Conservation (phyloP, 2,329 filamentous ascomycete species). For the Sphaerulina musiva region DNA sequence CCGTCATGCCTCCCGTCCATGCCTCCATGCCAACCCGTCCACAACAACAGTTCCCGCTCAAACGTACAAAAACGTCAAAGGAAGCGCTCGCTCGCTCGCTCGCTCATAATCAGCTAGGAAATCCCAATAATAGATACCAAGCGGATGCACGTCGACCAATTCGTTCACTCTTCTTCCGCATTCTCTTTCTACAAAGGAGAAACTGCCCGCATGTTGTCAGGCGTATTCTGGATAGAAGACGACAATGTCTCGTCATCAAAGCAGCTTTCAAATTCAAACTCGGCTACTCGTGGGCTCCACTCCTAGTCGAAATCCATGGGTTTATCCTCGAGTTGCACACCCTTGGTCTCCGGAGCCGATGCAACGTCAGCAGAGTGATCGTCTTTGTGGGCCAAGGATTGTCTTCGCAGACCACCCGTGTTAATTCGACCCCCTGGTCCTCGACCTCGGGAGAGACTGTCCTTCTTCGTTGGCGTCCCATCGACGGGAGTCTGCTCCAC, state of each 20-base stretch:
- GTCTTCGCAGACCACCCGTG: constrained; percentile 36
- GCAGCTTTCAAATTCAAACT: neutral
- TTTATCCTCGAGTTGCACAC: constrained; percentile 65
- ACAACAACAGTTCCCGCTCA: neutral
- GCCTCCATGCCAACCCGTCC: neutral
- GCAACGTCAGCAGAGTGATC: constrained; percentile 16
- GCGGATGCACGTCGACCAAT: too few species aligned
- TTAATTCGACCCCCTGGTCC: constrained; percentile 32
- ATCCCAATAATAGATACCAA: too few species aligned
- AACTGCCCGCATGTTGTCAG: neutral
- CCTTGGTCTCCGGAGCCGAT: constrained; percentile 32
- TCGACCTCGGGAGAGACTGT: constrained; percentile 16
- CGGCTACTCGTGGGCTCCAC: constrained; percentile 20
- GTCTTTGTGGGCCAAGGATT: constrained; percentile 30
- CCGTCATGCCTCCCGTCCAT: neutral
- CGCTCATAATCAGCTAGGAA: neutral
- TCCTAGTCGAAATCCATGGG: constrained; percentile 65
- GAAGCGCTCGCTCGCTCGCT: neutral
- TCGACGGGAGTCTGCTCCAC: constrained; percentile 10
- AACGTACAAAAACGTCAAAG: neutral
- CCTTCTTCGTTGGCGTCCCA: constrained; percentile 21
- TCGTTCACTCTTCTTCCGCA: neutral
- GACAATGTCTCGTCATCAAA: too few species aligned
- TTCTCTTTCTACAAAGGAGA: neutral
- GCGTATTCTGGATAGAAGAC: neutral